Percentiles rank a stretch among this genome's conserved stretches.
phyloP scores from a whole-genome alignment of 805 yeast genomes.

The Lipomyces yamadae region DNA sequence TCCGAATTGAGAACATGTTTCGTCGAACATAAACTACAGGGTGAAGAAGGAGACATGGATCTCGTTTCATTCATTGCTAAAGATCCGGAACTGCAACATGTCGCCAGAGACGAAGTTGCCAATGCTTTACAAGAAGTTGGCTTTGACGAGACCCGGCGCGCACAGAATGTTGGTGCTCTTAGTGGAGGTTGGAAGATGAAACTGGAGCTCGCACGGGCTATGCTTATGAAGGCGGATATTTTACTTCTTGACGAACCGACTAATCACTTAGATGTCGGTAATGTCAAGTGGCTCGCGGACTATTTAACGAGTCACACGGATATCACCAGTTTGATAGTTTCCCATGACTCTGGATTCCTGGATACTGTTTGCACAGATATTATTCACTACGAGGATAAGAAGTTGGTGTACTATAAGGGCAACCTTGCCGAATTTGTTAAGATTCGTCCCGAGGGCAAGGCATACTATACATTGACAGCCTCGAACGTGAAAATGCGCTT shows the following conservation, averaged over 20 bases:
- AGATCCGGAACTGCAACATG: constrained; percentile 76
- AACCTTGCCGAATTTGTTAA: constrained; percentile 90
- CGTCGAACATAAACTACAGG: constrained; percentile 96
- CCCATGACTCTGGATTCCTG: constrained; percentile 96
- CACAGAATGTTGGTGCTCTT: constrained; percentile 88
- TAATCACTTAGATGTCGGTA: constrained; percentile 92
- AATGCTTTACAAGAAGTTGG: constrained; percentile 83
- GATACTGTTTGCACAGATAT: constrained; percentile 96
- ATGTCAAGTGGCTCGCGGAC: constrained; percentile 92
- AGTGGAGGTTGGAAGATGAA: constrained; percentile 99
- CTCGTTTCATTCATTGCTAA: constrained; percentile 84
- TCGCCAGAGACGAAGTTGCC: constrained; percentile 68
- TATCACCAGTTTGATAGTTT: constrained; percentile 92
- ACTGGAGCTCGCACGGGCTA: constrained; percentile 96
- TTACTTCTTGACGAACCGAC: constrained; percentile 96
- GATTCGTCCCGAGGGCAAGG: constrained; percentile 92
- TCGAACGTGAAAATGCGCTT: constrained; percentile 93
- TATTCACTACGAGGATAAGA: constrained; percentile 93
- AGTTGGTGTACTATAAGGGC: constrained; percentile 94
- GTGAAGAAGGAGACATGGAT: constrained; percentile 89
- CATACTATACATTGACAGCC: constrained; percentile 92
- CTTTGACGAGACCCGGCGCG: constrained; percentile 85
- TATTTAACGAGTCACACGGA: constrained; percentile 80
- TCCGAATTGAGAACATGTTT: constrained; percentile 88
- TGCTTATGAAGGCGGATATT: constrained; percentile 96